Conservation (phyloP, 352 stramenopile species). For the Pythium brachiatum region DNA sequence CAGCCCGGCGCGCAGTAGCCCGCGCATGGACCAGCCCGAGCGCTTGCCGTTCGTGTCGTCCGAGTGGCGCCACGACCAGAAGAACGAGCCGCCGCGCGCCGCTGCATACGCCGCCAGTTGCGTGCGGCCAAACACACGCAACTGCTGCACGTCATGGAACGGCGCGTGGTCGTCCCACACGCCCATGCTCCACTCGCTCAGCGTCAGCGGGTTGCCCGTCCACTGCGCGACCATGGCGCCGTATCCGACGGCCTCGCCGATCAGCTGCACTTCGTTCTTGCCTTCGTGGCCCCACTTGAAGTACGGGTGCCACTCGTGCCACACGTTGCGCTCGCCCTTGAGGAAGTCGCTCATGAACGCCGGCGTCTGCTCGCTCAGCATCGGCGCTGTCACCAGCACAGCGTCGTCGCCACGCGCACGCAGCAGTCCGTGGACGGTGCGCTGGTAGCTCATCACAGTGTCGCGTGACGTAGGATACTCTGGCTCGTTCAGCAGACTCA, state of each 20-base stretch:
- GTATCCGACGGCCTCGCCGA: conserved; percentile 14
- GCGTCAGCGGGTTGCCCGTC: conserved; percentile 27
- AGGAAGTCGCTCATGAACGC: conserved; percentile 21
- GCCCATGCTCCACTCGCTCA: conserved; percentile 36
- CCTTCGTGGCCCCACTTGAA: conserved; percentile 37
- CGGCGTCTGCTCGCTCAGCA: conserved; percentile 22
- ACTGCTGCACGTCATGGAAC: conserved; percentile 12
- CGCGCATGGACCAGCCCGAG: conserved; percentile 31
- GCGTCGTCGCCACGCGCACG: conserved; percentile 26
- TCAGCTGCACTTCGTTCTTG: conserved; percentile 25
- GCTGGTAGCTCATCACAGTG: conserved; percentile 25
- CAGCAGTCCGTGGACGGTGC: conserved; percentile 21
- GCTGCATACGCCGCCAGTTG: conserved; percentile 19
- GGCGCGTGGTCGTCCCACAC: conserved; percentile 19
- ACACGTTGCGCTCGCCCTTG: conserved; percentile 25
- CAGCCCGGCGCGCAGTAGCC: conserved; percentile 14
- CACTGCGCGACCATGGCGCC: conserved; percentile 24
- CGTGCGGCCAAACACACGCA: conserved; percentile 15
- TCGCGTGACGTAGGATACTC: conserved; percentile 19
- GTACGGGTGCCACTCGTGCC: conserved; percentile 45
- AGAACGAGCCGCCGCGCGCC: conserved; percentile 23
- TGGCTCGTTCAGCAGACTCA: conserved; percentile 36
- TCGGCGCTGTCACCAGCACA: conserved; percentile 27
- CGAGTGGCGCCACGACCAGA: conserved; percentile 34
- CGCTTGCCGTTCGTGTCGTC: conserved; percentile 24